phyloP scores from a whole-genome alignment of 108 stramenopile genomes.

The Nitzschia sp. region DNA sequence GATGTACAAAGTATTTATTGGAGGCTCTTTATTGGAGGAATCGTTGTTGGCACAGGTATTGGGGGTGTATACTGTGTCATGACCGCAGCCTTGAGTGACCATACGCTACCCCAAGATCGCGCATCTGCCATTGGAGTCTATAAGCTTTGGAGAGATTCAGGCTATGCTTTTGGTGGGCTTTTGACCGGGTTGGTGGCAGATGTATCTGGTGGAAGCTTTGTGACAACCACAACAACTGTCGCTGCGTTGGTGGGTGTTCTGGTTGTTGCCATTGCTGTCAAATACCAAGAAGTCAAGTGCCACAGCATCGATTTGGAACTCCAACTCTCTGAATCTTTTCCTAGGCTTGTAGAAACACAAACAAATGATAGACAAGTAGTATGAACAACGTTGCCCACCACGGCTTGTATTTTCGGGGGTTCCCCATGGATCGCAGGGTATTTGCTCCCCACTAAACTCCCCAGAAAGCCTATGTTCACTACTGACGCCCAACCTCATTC shows the following conservation, averaged over 20 bases:
- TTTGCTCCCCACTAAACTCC: no score
- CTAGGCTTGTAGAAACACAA: no score
- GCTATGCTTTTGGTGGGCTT: conserved; percentile 26
- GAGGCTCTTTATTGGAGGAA: conserved; percentile 16
- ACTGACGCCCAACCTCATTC: no score
- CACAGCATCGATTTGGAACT: no score
- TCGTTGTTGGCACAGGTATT: conserved; percentile 22
- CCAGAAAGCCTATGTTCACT: no score
- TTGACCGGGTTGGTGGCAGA: conserved; percentile 24
- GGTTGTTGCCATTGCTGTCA: no score
- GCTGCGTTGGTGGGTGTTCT: neutral
- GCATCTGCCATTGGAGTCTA: conserved; percentile 28
- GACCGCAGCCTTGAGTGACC: conserved; percentile 26
- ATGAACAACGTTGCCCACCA: no score
- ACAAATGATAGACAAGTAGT: no score
- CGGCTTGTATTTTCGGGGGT: no score
- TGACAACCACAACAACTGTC: conserved; percentile 7
- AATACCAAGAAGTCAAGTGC: no score
- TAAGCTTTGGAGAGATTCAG: conserved; percentile 27
- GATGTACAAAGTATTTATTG: conserved; percentile 3
- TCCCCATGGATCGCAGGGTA: no score
- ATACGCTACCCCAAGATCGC: conserved; percentile 20
- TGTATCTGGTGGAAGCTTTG: conserved; percentile 24
- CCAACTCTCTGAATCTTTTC: no score
- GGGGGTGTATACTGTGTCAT: conserved; percentile 31